A percentile compares a stretch with the other conserved stretches of the same genome.
phyloP scores from a whole-genome alignment of 83 land plant species.

The Diphasiastrum complanatum region DNA sequence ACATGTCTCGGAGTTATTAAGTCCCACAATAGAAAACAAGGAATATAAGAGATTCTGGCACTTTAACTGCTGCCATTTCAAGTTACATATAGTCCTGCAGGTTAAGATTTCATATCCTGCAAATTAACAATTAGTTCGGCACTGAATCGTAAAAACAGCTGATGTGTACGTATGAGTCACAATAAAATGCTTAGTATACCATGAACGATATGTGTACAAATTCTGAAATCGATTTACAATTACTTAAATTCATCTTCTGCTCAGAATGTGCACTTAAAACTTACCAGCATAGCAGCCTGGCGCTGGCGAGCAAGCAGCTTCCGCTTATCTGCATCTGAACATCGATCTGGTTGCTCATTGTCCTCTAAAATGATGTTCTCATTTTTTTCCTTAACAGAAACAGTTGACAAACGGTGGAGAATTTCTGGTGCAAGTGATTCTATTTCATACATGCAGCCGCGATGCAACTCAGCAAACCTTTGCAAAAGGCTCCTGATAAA shows the following conservation, averaged over 20 bases:
- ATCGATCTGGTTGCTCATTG: constrained; percentile 7
- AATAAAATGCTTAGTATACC: no score
- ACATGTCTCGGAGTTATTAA: no score
- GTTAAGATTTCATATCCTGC: no score
- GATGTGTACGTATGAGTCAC: no score
- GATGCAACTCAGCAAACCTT: constrained; percentile 61
- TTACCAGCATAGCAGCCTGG: constrained; percentile 92
- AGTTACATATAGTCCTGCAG: no score
- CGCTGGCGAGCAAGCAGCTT: constrained; percentile 73
- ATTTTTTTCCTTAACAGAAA: not conserved
- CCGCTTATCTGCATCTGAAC: constrained; percentile 50
- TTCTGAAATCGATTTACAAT: no score
- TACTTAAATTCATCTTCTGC: not conserved
- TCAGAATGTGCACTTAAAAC: constrained; percentile 5
- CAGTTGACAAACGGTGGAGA: constrained; percentile 24
- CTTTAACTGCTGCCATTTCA: no score
- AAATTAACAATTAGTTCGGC: no score
- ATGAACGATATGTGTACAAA: no score
- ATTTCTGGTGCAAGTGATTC: constrained; percentile 65
- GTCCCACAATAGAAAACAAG: no score
- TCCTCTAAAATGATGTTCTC: not conserved
- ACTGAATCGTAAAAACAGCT: no score
- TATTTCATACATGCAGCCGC: constrained; percentile 50
- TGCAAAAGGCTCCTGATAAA: constrained; percentile 48
- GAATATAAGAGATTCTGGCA: no score